These are phyloP conservation scores for Thymus mandschuricus DNA, from an alignment of 257 asterid species.

Conservation along the genomic window DNA sequence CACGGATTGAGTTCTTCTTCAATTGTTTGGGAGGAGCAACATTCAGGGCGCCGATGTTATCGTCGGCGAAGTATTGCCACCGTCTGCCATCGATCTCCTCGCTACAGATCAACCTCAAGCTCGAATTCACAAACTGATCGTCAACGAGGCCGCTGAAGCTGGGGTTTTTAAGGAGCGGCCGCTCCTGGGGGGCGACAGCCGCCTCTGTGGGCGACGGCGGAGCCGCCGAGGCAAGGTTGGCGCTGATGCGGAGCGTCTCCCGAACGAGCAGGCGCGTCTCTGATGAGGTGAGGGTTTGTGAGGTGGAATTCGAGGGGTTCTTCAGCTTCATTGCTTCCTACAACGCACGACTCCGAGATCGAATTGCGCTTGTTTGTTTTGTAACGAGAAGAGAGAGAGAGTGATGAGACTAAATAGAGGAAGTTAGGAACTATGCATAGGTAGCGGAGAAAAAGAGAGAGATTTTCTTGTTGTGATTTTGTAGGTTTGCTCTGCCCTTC, in stretches of 20 bases:
- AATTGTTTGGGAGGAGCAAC: conserved; percentile 46
- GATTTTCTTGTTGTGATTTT: conserved; percentile 37
- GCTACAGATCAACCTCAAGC: conserved; percentile 80
- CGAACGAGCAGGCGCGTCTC: conserved; percentile 84
- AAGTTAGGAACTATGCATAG: conserved; percentile 27
- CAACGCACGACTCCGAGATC: conserved; percentile 13
- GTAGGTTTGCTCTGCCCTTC: conserved; percentile 21
- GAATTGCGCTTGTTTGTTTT: not conserved
- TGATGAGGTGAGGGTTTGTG: conserved; percentile 67
- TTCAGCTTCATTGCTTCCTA: conserved; percentile 66
- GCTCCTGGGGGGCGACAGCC: conserved; percentile 32
- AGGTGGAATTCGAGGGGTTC: conserved; percentile 58
- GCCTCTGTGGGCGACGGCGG: conserved; percentile 41
- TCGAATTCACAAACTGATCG: conserved; percentile 66
- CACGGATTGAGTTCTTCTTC: conserved; percentile 71
- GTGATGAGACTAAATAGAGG: conserved; percentile 4
- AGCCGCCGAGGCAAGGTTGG: conserved; percentile 89
- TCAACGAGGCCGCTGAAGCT: conserved; percentile 65
- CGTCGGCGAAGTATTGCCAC: conserved; percentile 82
- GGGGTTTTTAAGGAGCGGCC: conserved; percentile 40
- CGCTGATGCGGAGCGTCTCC: conserved; percentile 95
- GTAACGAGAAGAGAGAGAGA: conserved; percentile 8
- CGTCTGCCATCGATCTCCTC: conserved; percentile 94
- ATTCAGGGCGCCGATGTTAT: conserved; percentile 23
- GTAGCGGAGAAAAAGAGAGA: conserved; percentile 44